Base-by-base conservation (phyloP, 2,329 filamentous ascomycete genomes). In the Daldinia sp. region DNA sequence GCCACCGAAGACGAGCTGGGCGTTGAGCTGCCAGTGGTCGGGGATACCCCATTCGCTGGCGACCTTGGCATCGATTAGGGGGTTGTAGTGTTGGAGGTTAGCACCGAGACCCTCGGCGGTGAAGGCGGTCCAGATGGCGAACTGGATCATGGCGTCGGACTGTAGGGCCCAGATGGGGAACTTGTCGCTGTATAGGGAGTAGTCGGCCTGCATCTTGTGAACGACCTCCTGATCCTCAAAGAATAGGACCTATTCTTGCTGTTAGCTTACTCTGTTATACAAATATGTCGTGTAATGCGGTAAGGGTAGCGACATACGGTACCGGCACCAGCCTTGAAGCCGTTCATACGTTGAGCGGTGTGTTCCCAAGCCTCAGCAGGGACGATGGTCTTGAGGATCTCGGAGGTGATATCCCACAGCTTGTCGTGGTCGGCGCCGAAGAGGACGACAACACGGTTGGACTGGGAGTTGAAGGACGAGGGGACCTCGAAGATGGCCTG, bases 11-110 rank as follows among this genome's bases (percentile, higher is more conserved):
- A 96, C 93, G 68, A 97, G 82, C 84, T 96, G 92, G 21, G 91
- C 89, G 74, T 89, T 87, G 68, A 96, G 85, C 74, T 86, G 86
- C 93, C 93, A 97, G 71, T 85, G 84, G 15, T 79, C 73, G 41
- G 91, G 90, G 29, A 96, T 71, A 59, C 84, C 83, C 90, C 92
- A 97, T 70, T 87, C 81, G 64, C 79, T 81, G 43, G 84, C 79
- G 54, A 93, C 90, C 80, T 88, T 87, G 68, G 84, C 82, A 79
- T 96, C 90, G 70, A 96, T 87, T 61, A 97, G 78, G 17, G 93
- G 93, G 85, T 93, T 95, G 84, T 96, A 96, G 82, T 97, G 93
- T 84, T 97, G 93, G 54, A 97, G 84, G 83, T 94, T 96, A 75
- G 90, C 91, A 68, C 93, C 93, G 58, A 96, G 86, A 27, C 93